These are phyloP conservation scores for Russula abietina DNA, from an alignment of 768 basidiomycete genomes.

Conservation along the genomic window DNA sequence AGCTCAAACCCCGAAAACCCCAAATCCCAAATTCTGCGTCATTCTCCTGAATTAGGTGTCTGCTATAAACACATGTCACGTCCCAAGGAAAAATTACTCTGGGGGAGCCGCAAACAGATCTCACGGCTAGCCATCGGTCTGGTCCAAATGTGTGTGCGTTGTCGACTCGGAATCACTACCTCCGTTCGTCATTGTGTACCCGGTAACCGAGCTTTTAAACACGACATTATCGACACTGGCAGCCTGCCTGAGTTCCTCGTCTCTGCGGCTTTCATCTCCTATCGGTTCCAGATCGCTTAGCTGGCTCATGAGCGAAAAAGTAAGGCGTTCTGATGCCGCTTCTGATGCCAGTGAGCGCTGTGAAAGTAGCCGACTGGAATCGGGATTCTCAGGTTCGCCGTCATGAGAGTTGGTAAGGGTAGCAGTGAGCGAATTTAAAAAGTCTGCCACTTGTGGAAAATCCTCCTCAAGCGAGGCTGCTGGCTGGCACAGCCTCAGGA, in stretches of 20 bases:
- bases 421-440: conserved; percentile 41
- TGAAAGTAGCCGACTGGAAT: conserved; percentile 38
- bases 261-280: conserved; percentile 57
- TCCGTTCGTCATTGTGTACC: conserved; percentile 44
- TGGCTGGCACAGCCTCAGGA: conserved; percentile 41
- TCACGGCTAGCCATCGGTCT: conserved; percentile 3
- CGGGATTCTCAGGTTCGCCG: not conserved
- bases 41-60: not conserved
- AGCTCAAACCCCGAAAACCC: conserved; percentile 5
- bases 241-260: conserved; percentile 48
- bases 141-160: conserved; percentile 20
- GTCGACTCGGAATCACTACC: conserved; percentile 1
- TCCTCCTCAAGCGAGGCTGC: conserved; percentile 66
- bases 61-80: not conserved
- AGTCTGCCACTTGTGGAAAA: conserved; percentile 59
- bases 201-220: conserved; percentile 56
- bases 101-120: not conserved
- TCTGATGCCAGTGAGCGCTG: conserved; percentile 70
- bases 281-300: conserved; percentile 57
- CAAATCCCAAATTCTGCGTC: not conserved
- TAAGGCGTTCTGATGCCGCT: conserved; percentile 60
- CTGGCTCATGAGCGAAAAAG: conserved; percentile 56
- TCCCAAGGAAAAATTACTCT: not conserved
- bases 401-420: conserved; percentile 26
- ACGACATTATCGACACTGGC: conserved; percentile 66